Conservation (phyloP, 768 basidiomycete species). For the Collybia sp. region DNA sequence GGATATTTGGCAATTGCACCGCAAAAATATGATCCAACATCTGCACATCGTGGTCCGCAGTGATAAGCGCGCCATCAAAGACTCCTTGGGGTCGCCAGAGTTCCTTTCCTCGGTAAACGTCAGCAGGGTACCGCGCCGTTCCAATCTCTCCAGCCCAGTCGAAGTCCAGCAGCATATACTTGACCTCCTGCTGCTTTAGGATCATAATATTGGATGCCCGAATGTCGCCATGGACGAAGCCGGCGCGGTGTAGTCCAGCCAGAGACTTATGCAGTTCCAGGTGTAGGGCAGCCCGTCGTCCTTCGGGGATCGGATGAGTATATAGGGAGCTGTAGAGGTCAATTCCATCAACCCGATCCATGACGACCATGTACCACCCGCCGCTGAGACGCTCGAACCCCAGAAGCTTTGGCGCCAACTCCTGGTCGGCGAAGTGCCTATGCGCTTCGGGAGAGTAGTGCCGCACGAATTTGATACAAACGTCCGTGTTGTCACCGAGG, state of each 20-base stretch:
- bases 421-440: constrained; percentile 9
- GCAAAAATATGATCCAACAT: constrained; percentile 1
- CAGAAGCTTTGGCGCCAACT: constrained; percentile 12
- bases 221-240: constrained; percentile 23
- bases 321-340: background rate
- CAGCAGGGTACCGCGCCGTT: constrained; percentile 14
- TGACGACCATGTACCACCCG: constrained; percentile 22
- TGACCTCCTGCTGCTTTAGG: background rate
- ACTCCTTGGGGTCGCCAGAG: background rate
- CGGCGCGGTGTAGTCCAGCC: constrained; percentile 1
- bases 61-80: background rate
- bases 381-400: constrained; percentile 19
- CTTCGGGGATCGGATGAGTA: background rate
- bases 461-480: constrained; percentile 6
- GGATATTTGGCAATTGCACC: background rate
- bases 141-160: constrained; percentile 20
- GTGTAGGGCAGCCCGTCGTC: background rate
- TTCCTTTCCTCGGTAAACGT: background rate
- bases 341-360: constrained; percentile 11
- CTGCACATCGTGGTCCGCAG: constrained; percentile 1
- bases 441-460: constrained; percentile 12
- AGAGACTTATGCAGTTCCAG: background rate
- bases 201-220: constrained; percentile 19
- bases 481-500: background rate
- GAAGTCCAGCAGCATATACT: constrained; percentile 19